Percentiles rank a stretch among this genome's conserved stretches.
These are phyloP conservation scores for Nicotiana attenuata DNA, from an alignment of 257 asterid species.

Conservation along the genomic window DNA sequence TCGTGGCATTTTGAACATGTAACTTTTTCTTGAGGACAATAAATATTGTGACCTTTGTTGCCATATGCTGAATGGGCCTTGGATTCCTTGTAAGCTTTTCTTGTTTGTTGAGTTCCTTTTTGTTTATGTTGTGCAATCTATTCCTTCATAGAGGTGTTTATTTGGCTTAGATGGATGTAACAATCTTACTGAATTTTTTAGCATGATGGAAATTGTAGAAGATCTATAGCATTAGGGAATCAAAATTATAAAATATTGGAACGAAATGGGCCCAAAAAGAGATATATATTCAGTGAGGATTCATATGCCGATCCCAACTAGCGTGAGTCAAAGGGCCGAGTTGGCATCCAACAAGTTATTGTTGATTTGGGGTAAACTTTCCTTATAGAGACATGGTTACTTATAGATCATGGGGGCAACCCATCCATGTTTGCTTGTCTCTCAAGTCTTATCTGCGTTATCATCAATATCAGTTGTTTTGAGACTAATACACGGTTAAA, in stretches of 20 bases:
- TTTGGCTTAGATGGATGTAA: neutral
- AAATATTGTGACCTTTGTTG: neutral
- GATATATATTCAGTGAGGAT: neutral
- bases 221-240: neutral
- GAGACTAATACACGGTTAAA: neutral
- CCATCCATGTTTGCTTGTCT: neutral
- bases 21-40: neutral
- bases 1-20: neutral
- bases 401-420: neutral
- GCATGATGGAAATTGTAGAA: neutral
- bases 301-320: neutral
- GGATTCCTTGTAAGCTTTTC: constrained; percentile 1
- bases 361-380: neutral
- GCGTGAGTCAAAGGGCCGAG: neutral
- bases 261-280: neutral
- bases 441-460: neutral
- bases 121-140: neutral
- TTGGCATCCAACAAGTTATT: neutral
- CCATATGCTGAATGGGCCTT: neutral
- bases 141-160: neutral
- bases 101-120: neutral
- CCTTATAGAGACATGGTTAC: constrained; percentile 1
- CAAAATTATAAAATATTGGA: neutral
- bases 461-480: neutral
- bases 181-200: neutral